Evolutionary conservation across 441 rosid genomes (phyloP).

Genomic region (Corymbia citriodora): DNA sequence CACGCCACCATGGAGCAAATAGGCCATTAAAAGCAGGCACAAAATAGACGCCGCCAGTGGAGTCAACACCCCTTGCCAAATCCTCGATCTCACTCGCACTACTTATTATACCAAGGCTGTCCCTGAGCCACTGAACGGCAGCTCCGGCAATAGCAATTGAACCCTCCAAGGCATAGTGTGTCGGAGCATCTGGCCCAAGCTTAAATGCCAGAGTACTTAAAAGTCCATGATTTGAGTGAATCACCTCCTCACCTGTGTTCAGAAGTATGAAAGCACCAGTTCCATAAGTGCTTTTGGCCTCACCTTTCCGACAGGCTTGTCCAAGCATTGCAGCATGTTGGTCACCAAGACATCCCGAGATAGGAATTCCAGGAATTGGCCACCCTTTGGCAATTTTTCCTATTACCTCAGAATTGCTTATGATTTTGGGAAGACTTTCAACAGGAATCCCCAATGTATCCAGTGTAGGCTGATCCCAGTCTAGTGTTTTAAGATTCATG

Average conservation of each 20-base stretch:
- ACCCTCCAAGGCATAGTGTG: slow-evolving; percentile 84
- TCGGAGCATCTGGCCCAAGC: slow-evolving; percentile 71
- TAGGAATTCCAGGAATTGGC: slow-evolving; percentile 69
- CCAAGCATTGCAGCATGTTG: slow-evolving; percentile 99
- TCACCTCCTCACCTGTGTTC: slow-evolving; percentile 66
- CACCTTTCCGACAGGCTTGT: slow-evolving; percentile 77
- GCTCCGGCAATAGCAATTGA: slow-evolving; percentile 96
- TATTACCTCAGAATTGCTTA: slow-evolving; percentile 80
- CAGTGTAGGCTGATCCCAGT: slow-evolving; percentile 62
- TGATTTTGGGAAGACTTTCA: slow-evolving; percentile 62
- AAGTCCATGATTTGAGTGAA: slow-evolving; percentile 75
- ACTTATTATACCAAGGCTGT: slow-evolving; percentile 66
- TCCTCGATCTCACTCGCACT: slow-evolving; percentile 65
- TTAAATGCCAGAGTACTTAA: slow-evolving; percentile 74
- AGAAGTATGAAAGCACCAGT: slow-evolving; percentile 92
- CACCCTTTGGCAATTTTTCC: slow-evolving; percentile 71
- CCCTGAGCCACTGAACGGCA: slow-evolving; percentile 95
- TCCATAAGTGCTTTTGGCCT: slow-evolving; percentile 94
- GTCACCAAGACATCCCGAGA: slow-evolving; percentile 93
- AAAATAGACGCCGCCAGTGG: slow-evolving; percentile 79
- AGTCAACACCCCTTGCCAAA: slow-evolving; percentile 53
- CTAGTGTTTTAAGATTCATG: slow-evolving; percentile 72
- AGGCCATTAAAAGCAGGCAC: slow-evolving; percentile 93
- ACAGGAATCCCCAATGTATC: slow-evolving; percentile 51
- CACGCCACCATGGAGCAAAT: slow-evolving; percentile 98